Conservation (phyloP, 306 rosid species). For the Malus fusca region DNA sequence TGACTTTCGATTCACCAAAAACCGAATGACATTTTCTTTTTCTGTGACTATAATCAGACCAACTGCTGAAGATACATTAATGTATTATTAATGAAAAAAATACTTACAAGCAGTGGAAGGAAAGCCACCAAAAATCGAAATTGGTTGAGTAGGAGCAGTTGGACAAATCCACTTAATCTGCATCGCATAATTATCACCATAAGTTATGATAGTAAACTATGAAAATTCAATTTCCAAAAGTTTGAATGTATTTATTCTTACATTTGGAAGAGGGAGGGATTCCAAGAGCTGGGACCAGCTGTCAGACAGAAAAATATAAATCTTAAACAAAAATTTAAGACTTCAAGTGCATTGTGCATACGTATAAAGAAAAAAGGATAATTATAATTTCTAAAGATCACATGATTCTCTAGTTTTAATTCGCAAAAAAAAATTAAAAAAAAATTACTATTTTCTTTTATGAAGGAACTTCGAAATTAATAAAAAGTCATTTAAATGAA, state of each 20-base stretch:
- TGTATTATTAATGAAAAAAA: conserved; percentile 5
- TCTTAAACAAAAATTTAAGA: neutral
- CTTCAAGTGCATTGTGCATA: neutral
- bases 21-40: neutral
- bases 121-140: conserved; percentile 79
- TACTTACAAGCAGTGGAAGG: conserved; percentile 96
- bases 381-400: neutral
- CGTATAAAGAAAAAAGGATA: neutral
- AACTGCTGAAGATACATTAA: neutral
- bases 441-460: neutral
- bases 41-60: neutral
- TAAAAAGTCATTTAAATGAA: neutral
- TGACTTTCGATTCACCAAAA: neutral
- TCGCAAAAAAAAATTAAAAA: neutral
- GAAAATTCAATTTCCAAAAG: conserved; percentile 5
- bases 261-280: conserved; percentile 91
- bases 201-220: neutral
- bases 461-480: neutral
- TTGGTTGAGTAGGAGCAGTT: conserved; percentile 92
- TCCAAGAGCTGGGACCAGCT: conserved; percentile 99
- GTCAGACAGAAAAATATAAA: conserved; percentile 31
- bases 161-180: conserved; percentile 99
- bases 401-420: neutral
- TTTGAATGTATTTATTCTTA: conserved; percentile 33
- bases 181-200: conserved; percentile 18